Evolutionary conservation across 148 eudicot genomes (phyloP), one percentile per base, ranked within the genome.

Genomic region (Nepenthes gracilis): DNA sequence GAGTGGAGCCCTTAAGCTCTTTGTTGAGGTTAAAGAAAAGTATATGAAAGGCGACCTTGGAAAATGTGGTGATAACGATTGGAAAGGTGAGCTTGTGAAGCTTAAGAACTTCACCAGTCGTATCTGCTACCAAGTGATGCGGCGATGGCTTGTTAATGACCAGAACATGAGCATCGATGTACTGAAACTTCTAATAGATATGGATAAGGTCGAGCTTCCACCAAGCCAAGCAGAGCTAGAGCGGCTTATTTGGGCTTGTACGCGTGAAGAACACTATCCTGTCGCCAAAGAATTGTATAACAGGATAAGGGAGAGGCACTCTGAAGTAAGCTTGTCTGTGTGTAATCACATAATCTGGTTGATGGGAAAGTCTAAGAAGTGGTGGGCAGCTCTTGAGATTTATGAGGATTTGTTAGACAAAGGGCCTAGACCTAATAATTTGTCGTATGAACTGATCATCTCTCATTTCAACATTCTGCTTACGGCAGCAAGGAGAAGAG

Each of bases 381-480:
- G 99, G 99, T 93, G 99, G 99, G 89, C 95, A 2, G 97, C 99
- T 48, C 76, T 93, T 43, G 96, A 93, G 66, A 71, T 93, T 34
- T 93, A 93, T 4, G 99, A 93, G 72, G 85, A 93, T 70, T 61
- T 93, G 70, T 74, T 93, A 73, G 97, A 93, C 36, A 76, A 76
- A 69, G 97, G 99, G 15, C 97, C 97, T 1, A 70, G 81, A 68
- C 99, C 97, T 13, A 89, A 93, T 58, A 71, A 78, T 58, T 61
- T 86, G 89, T 84, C 99, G 7, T 73, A 84, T 61, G 95, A 93
- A 70, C 69, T 93, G 37, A 63, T 93, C 15, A 70, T 84, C 47
- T 85, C 97, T 43, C 95, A 93, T 70, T 93, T 93, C 63, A 86
- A 85, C 59, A 67, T 83, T 40, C 72, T 93, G 58, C 84, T 93